phyloP scores from a whole-genome alignment of 1,284 basidiomycete genomes.

The Ustilago bromivora region DNA sequence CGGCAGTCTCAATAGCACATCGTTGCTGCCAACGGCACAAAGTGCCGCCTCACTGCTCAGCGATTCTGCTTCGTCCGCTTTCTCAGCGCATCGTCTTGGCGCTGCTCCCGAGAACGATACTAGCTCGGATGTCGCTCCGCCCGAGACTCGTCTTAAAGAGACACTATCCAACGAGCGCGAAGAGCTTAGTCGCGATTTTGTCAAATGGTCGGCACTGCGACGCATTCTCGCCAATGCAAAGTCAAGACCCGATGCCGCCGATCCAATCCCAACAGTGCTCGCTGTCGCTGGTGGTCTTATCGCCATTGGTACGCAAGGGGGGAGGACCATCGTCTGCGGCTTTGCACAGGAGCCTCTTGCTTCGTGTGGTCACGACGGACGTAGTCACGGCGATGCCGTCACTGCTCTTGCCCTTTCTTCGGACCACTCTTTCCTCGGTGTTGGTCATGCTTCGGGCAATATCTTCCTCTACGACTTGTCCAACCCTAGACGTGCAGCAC shows the following conservation, averaged over 20 bases:
- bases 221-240: constrained; percentile 74
- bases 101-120: background rate
- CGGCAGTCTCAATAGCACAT: constrained; percentile 15
- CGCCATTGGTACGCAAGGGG: constrained; percentile 86
- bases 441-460: constrained; percentile 86
- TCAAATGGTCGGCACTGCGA: constrained; percentile 83
- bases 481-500: constrained; percentile 74
- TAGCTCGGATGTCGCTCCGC: background rate
- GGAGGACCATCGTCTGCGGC: constrained; percentile 85
- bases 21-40: constrained; percentile 26
- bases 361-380: constrained; percentile 49
- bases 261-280: constrained; percentile 81
- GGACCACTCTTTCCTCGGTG: constrained; percentile 91
- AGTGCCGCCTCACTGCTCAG: constrained; percentile 33
- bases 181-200: constrained; percentile 75
- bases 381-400: constrained; percentile 74
- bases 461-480: constrained; percentile 88
- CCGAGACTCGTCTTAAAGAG: constrained; percentile 29
- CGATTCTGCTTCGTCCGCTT: constrained; percentile 25
- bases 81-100: constrained; percentile 22
- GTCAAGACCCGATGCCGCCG: constrained; percentile 73
- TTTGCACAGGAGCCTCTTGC: constrained; percentile 77
- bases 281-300: constrained; percentile 84
- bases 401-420: constrained; percentile 90
- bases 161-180: constrained; percentile 50